Evolutionary conservation across 1,284 basidiomycete species (phyloP), one percentile per base, ranked within the genome.

Genomic region (Bjerkandera adusta): DNA sequence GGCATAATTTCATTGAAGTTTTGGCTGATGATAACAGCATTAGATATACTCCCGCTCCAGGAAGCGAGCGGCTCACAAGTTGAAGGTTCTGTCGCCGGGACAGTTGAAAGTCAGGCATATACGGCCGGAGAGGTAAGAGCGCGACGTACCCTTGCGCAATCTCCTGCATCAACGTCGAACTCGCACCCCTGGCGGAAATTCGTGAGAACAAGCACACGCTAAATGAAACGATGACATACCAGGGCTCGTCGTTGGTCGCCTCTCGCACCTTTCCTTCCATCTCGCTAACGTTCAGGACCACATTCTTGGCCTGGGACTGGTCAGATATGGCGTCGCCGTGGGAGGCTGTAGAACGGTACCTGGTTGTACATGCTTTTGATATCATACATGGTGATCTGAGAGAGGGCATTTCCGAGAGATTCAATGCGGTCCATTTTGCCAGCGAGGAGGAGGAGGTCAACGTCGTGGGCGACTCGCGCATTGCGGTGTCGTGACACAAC

Each of bases 1-100:
- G 97, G 96, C 94, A 99, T 98, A 63, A 99, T 94, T 73, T 99
- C 97, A 69, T 99, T 99, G 71, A 99, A 99, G 58, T 96, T 85
- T 74, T 96, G 92, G 71, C 92, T 95, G 25, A 20, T 27, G 7
- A 22, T 16, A 27, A 8, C 18, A 95, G 64, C 91, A 94, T 68
- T 92, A 89, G 11, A 92, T 94, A 6, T 13, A 72, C 89, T 10
- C 13, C 7, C 18, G 10, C 7, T 8, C 16, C 29, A 30, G 1
- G 13, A 7, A 41, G 25, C 7, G 2, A n/a, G 13, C 12, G 15
- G 10, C 46, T 69, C 62, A 92, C 91, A 93, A 97, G 64, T 92
- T 95, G 69, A 93, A 90, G 5, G 93, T 96, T 57, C 91, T 92
- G 44, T 24, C 39, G 32, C 11, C 24, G 12, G 36, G 33, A 22